Evolutionary conservation across 306 rosid species (phyloP), one percentile per base, ranked within the genome.

Genomic region (Arachis hypogaea): DNA sequence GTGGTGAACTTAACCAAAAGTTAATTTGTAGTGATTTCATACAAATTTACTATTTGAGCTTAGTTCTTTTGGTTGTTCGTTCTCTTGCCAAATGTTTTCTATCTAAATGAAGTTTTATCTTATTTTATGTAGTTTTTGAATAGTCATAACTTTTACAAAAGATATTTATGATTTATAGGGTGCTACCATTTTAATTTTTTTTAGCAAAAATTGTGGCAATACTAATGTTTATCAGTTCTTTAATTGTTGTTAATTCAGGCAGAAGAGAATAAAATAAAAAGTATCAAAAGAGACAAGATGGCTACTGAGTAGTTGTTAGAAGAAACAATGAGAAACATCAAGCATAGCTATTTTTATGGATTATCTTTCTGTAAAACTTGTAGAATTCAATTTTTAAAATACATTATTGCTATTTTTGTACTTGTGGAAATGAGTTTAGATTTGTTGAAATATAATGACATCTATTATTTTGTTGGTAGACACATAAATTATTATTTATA

Each of bases 251-350:
- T 69, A 72, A 49, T 71, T 54, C 75, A 90, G 96, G 89, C 85
- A 36, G 96, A 88, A 82, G 96, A 90, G 82, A 88, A 78, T 77
- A 90, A 86, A 86, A 93, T 90, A 33, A 93, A 88, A 70, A 90
- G 96, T 66, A 85, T 90, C 80, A 90, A 78, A 82, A 86, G 76
- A 86, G 93, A 90, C 88, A 90, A 90, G 86, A 78, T 78, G 41
- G 90, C 96, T 62, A 90, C 96, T 4, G 96, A 90, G 87, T 82
- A 78, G 47, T 78, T 86, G 69, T 83, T 90, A 77, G 93, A 88
- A 85, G 93, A 90, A 82, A 85, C 93, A 68, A 90, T 90, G 68
- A 90, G 77, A 88, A 84, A 73, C 88, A 90, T 80, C 92, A 90
- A 77, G 73, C 78, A 55, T 93, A 90, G 76, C 88, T 90, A 14